Base-by-base conservation (phyloP, 2,329 filamentous ascomycete genomes). In the Phaeosphaeriaceae sp. region DNA sequence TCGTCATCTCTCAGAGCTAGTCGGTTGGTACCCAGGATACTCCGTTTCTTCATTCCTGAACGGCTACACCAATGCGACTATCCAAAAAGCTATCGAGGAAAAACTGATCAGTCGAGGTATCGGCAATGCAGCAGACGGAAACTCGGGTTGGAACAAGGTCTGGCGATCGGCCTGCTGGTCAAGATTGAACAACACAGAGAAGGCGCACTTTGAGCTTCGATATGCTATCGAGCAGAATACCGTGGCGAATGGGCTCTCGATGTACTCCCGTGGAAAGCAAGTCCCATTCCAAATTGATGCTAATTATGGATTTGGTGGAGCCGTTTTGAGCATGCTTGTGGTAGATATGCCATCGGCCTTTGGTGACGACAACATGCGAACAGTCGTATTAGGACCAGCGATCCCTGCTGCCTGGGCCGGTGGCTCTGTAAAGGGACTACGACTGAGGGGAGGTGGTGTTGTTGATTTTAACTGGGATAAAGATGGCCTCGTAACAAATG, bases 141-240 rank as follows among this genome's bases (percentile, higher is more conserved):
- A 85, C 53, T 74, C 81, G 0, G 82, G 82, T 0, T 85, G 82
- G 83, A 80, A 75, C 15, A 85, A 85, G 52, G 78, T 84, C 1
- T 84, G 82, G 82, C 77, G 83, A 0, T 66, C 77, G 0, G 81
- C 82, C 0, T 83, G 80, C 64, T 85, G 82, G 81, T 81, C 81
- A 0, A 66, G 79, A 0, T 70, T 85, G 0, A 83, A 83, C 46
- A 73, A 82, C 8, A 80, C 81, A 0, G 74, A 75, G 0, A 54
- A 66, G 46, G 81, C 83, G 0, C 76, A 84, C 52, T 73, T 73
- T 15, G 74, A 81, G 47, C 66, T 83, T 13, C 71, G 75, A 4
- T 79, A 79, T 32, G 76, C 80, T 1, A 76, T 83, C 13, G 67
- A 75, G 17, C 64, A 74, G 30, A 84, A 84, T 54, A 78, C 82